phyloP scores from a whole-genome alignment of 257 asterid species.

The Solanum bulbocastanum region DNA sequence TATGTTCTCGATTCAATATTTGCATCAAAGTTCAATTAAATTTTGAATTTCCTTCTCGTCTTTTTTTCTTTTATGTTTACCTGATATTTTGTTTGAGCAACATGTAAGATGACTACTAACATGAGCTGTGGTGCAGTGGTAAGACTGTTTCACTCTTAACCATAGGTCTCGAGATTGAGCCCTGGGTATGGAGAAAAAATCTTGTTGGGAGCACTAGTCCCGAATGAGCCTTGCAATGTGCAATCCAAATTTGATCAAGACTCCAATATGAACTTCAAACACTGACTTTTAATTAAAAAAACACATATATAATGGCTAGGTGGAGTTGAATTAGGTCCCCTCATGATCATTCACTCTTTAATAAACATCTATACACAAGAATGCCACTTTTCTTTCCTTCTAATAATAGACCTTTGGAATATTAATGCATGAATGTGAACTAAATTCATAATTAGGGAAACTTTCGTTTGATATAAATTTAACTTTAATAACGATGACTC shows the following conservation, averaged over 20 bases:
- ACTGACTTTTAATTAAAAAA: no score
- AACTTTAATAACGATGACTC: background rate
- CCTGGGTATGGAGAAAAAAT: no score
- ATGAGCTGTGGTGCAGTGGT: no score
- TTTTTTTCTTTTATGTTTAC: background rate
- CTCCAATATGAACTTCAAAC: no score
- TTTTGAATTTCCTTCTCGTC: background rate
- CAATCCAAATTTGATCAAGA: no score
- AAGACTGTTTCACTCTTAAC: no score
- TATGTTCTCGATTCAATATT: no score
- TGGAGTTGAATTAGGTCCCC: background rate
- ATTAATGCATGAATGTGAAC: background rate
- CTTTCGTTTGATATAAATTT: background rate
- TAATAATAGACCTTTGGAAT: background rate
- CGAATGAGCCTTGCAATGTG: no score
- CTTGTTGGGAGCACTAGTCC: no score
- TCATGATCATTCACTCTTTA: background rate
- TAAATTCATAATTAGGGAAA: background rate
- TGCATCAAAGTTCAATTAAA: background rate
- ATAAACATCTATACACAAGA: background rate
- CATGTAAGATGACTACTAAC: background rate
- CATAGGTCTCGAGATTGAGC: no score
- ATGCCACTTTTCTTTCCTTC: background rate
- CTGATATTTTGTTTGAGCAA: background rate
- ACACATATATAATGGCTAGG: background rate